Evolutionary conservation across 129 eudicot species (phyloP), one percentile per base, ranked within the genome.

Genomic region (Ambrosia trifida): DNA sequence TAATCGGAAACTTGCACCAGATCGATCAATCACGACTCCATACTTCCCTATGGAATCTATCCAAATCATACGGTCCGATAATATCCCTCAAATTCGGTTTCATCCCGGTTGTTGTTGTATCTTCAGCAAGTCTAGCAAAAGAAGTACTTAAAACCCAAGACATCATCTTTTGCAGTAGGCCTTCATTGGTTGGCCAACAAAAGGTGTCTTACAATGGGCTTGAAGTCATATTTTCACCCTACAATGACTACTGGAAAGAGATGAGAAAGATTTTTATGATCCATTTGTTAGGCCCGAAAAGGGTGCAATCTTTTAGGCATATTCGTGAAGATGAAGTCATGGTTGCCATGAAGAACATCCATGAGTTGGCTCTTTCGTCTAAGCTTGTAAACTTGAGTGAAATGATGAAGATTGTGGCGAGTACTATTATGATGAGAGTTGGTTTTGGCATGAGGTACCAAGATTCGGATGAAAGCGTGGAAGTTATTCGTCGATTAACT

Each of bases 1-100:
- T 76, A 3, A 33, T 76, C 10, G 80, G 80, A 17, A 76, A 76
- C 75, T 59, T 76, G 53, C 80, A 76, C 70, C 80, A 76, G 28
- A 30, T 76, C 50, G 30, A 76, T 33, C 47, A 11, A 43, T 59
- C 56, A 38, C 38, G 20, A 40, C 63, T 62, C 68, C 80, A 68
- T 59, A 69, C 62, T 7, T 68, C 20, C 59, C 61, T 76, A 45
- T 32, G 74, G 80, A n/a, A 68, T 8, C 80, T 76, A 30, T 54
- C 80, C 41, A 50, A 68, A 68, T 32, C 67, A 24, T 68, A 76
- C 13, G 80, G 80, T 10, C 80, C 80, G 4, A 35, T 76, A 7
- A n/a, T 76, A 30, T 68, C 49, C 60, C 73, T 64, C 2, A 20
- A 4, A 0, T 44, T 75, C 1, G 79, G 79, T 10, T 75, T 66